These are phyloP conservation scores for Pythium vanterpoolii DNA, from an alignment of 352 stramenopile genomes.

Conservation along the genomic window DNA sequence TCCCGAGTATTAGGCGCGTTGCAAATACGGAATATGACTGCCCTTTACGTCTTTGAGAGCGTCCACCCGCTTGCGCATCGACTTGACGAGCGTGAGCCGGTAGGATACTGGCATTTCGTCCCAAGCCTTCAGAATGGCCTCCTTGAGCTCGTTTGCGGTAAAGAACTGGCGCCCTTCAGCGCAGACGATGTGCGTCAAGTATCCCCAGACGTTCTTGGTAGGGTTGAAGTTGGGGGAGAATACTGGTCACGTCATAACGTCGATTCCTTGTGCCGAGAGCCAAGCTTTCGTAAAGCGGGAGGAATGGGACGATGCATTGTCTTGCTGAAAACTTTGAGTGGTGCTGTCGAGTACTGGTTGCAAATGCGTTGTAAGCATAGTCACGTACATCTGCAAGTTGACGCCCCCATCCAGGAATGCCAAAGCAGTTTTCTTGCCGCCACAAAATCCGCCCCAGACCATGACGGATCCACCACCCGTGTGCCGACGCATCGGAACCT, in stretches of 20 bases:
- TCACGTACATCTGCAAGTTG: background rate
- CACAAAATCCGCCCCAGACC: slow-evolving; percentile 1
- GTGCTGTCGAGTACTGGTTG: background rate
- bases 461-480: slow-evolving; percentile 3
- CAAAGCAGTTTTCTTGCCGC: background rate
- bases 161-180: too few relatives aligned
- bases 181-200: too few relatives aligned
- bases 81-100: too few relatives aligned
- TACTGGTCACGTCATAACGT: background rate
- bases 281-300: background rate
- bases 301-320: background rate
- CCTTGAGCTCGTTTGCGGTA: too few relatives aligned
- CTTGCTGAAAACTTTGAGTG: background rate
- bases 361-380: background rate
- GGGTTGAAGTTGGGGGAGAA: too few relatives aligned
- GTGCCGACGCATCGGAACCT: background rate
- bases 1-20: too few relatives aligned
- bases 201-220: too few relatives aligned
- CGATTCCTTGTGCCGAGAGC: background rate
- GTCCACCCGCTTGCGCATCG: too few relatives aligned
- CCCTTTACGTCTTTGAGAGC: too few relatives aligned
- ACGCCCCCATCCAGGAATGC: background rate
- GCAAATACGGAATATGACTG: too few relatives aligned
- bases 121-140: too few relatives aligned
- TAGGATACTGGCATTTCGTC: too few relatives aligned